A percentile compares a stretch with the other conserved stretches of the same genome.
phyloP scores from a whole-genome alignment of 306 rosid genomes.

The Dryas alaskensis region DNA sequence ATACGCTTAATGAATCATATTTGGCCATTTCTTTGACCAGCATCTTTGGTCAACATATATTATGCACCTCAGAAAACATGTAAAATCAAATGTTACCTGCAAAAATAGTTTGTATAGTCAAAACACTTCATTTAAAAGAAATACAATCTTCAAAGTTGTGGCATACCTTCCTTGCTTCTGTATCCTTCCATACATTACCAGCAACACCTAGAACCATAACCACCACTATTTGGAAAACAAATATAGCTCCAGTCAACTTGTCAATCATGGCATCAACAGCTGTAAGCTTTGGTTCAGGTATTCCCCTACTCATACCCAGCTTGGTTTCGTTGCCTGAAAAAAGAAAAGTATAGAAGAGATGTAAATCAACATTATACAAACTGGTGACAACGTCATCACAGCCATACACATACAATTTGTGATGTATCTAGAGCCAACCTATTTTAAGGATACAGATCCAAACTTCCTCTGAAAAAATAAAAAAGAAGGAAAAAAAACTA shows the following conservation, averaged over 20 bases:
- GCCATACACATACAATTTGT: background rate
- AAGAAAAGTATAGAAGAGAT: conserved; percentile 9
- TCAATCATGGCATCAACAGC: conserved; percentile 97
- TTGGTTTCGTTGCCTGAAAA: conserved; percentile 93
- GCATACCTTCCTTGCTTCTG: conserved; percentile 90
- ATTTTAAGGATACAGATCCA: background rate
- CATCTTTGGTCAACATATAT: background rate
- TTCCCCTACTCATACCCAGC: conserved; percentile 97
- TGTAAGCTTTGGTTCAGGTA: conserved; percentile 98
- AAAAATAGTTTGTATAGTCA: background rate
- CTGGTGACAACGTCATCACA: background rate
- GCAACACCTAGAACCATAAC: conserved; percentile 94
- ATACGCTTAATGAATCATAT: too few species aligned
- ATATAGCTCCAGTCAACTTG: conserved; percentile 98
- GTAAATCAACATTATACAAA: conserved; percentile 23
- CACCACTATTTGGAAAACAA: conserved; percentile 92
- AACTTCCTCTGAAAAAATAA: background rate
- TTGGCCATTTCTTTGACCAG: background rate
- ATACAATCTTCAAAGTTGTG: conserved; percentile 19
- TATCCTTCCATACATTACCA: conserved; percentile 97
- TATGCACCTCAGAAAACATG: conserved; percentile 19
- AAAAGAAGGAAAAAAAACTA: background rate
- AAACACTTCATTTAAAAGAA: conserved; percentile 13
- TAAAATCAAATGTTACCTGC: background rate
- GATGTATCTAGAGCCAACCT: background rate